Conservation (phyloP, 805 yeast species). For the Ogataea haglerorum region DNA sequence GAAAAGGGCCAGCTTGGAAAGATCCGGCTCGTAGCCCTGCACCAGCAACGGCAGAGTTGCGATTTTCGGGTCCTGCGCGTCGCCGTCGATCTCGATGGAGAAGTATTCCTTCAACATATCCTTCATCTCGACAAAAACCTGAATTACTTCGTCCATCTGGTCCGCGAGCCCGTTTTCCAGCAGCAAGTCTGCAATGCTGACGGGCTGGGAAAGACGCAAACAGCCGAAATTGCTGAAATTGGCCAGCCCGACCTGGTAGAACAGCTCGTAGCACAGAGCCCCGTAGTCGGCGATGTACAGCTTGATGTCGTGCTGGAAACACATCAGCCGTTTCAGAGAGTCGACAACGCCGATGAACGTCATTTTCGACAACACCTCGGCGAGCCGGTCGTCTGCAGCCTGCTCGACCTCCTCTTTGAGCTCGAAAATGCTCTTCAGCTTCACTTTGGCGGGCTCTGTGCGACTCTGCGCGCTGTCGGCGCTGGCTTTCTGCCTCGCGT, state of each 20-base stretch:
- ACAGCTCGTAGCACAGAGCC: constrained; percentile 60
- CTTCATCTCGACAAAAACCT: constrained; percentile 41
- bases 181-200: constrained; percentile 38
- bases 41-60: constrained; percentile 64
- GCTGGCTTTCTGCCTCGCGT: constrained; percentile 18
- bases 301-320: constrained; percentile 81
- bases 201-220: constrained; percentile 35
- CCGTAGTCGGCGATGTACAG: constrained; percentile 80
- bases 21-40: constrained; percentile 58
- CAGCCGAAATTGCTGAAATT: constrained; percentile 82
- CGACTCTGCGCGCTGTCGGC: neutral
- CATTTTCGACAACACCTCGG: constrained; percentile 64
- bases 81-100: constrained; percentile 41
- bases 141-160: constrained; percentile 12
- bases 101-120: constrained; percentile 86
- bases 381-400: constrained; percentile 48
- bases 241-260: constrained; percentile 74
- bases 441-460: constrained; percentile 37
- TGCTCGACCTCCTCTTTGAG: constrained; percentile 51
- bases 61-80: constrained; percentile 38
- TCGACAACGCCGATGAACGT: constrained; percentile 85
- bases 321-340: constrained; percentile 59
- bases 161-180: constrained; percentile 32
- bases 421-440: constrained; percentile 55
- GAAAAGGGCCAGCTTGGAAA: constrained; percentile 63